Evolutionary conservation across 208 protist genomes (phyloP).

Genomic region (Strigomonas culicis): DNA sequence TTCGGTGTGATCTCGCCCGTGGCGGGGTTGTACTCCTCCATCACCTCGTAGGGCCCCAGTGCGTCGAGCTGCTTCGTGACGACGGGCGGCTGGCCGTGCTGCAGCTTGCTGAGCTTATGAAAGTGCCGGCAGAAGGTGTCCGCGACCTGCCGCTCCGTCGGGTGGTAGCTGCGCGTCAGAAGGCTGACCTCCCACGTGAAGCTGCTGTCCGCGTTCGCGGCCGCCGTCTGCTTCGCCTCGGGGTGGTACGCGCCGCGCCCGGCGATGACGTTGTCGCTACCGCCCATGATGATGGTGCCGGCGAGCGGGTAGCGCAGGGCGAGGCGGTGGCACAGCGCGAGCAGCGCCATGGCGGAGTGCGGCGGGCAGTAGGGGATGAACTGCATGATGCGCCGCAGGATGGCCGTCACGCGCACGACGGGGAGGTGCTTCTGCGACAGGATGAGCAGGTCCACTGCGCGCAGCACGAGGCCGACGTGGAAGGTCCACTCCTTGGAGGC

Average conservation of each 20-base stretch:
- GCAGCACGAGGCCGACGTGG: slow-evolving; percentile 81
- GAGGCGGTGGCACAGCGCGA: slow-evolving; percentile 78
- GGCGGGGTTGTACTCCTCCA: slow-evolving; percentile 88
- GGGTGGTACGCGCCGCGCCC: slow-evolving; percentile 87
- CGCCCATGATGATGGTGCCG: slow-evolving; percentile 77
- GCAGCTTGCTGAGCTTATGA: slow-evolving; percentile 73
- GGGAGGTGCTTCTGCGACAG: slow-evolving; percentile 90
- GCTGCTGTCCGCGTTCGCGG: slow-evolving; percentile 81
- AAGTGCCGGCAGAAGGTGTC: slow-evolving; percentile 83
- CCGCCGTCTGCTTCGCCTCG: slow-evolving; percentile 70
- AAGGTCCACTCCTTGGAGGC: slow-evolving; percentile 87
- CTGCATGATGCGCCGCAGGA: slow-evolving; percentile 79
- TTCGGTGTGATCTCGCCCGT: slow-evolving; percentile 68
- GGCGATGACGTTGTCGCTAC: slow-evolving; percentile 85
- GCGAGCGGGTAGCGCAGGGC: slow-evolving; percentile 79
- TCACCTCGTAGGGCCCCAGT: slow-evolving; percentile 85
- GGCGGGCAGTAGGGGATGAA: slow-evolving; percentile 61
- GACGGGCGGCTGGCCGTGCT: slow-evolving; percentile 80
- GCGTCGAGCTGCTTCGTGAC: slow-evolving; percentile 86
- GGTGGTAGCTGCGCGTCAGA: slow-evolving; percentile 79
- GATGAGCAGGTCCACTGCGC: slow-evolving; percentile 85
- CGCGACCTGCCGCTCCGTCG: slow-evolving; percentile 75
- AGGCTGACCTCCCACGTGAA: slow-evolving; percentile 87
- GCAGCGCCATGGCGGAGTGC: slow-evolving; percentile 80
- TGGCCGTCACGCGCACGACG: slow-evolving; percentile 77